Percentiles rank a stretch among this genome's conserved stretches.
Evolutionary conservation across 371 early-diverging fungal species (phyloP).

Genomic region (Rhizopus stolonifer): DNA sequence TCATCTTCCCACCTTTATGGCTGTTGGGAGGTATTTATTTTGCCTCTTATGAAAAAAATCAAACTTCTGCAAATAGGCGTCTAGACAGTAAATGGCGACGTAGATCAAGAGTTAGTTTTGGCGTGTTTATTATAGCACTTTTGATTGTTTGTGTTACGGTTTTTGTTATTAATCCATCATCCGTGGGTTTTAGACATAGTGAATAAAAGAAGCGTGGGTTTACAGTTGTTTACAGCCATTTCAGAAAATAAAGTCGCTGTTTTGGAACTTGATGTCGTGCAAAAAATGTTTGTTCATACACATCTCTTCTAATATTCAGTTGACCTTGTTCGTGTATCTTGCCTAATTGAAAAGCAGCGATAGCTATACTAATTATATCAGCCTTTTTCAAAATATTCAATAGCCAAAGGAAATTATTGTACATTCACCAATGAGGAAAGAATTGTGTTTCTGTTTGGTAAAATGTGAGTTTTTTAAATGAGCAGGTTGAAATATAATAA

Average conservation of each 20-base stretch:
- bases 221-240: no score
- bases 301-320: constrained; percentile 13
- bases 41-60: constrained; percentile 14
- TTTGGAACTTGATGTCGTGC: no score
- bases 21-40: constrained; percentile 19
- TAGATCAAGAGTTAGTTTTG: constrained; percentile 23
- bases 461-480: no score
- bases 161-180: constrained; percentile 23
- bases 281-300: no score
- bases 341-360: constrained; percentile 33
- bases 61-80: constrained; percentile 15
- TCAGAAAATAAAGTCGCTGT: no score
- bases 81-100: constrained; percentile 25
- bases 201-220: neutral
- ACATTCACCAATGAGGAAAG: constrained; percentile 2
- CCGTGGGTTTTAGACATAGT: constrained; percentile 24
- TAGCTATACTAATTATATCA: constrained; percentile 16
- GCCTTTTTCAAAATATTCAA: constrained; percentile 37
- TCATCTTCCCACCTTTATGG: constrained; percentile 29
- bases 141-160: constrained; percentile 14
- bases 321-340: constrained; percentile 23
- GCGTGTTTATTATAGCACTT: constrained; percentile 13
- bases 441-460: constrained; percentile 1
- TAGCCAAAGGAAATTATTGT: constrained; percentile 14
- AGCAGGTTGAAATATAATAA: no score